Evolutionary conservation across 345 rosid species (phyloP), one percentile per base, ranked within the genome.

Genomic region (Lepidium didymum): DNA sequence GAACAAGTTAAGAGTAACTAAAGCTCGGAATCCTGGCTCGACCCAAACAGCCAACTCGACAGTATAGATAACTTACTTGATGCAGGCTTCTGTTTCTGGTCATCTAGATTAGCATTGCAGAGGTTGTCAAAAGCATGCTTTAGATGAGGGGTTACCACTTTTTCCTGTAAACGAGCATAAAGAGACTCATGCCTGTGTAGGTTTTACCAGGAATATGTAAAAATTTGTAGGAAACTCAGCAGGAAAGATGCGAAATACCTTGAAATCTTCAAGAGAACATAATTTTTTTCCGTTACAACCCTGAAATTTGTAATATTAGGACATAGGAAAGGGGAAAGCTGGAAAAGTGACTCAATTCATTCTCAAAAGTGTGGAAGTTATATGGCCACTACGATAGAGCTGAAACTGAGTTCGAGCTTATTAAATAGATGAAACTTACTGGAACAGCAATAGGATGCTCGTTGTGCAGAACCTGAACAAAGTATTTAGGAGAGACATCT

Each of bases 401-500:
- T 42, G 40, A 74, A 45, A 23, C 14, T 37, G 63, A 13, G 43
- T 74, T 34, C 67, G 68, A 4, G 19, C 60, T 15, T 42, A 35
- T 25, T 9, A 36, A 19, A 35, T 8, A 58, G 36, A 66, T 33
- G 55, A 36, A 68, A 64, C 87, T 78, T 86, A 94, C 97, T 27
- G 91, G 91, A 83, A 91, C 47, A 49, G 90, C 81, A 71, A 83
- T 75, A 25, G 97, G 91, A 61, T 67, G 86, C 79, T 94, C 99
- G 68, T 94, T 89, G 73, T 91, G 97, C 61, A 91, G 86, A 23
- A 86, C 96, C 80, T 85, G 96, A 71, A 91, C 91, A 31, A 78
- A 85, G 82, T 89, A 94, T 65, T 86, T 86, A 78, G 81, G 84
- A 8, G 89, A 79, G 77, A 87, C 62, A 41, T 79, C 77, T 43